These are phyloP conservation scores for Kluyveromyces sp. DNA, from an alignment of 1,139 yeast species.

Conservation along the genomic window DNA sequence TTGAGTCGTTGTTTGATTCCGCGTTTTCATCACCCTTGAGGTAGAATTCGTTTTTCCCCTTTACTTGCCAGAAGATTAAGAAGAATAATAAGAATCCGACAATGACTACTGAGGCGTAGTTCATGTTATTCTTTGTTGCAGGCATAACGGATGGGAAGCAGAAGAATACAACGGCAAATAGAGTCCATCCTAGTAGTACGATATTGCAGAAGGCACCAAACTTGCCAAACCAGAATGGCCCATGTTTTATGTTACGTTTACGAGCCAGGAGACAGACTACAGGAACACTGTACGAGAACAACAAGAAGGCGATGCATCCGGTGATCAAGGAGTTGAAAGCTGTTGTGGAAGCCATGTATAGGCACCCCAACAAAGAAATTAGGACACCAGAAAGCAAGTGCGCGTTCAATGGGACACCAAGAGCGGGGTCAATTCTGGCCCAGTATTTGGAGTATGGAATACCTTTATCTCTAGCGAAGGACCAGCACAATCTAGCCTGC, in stretches of 20 bases:
- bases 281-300: slow-evolving; percentile 45
- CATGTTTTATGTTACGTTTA: slow-evolving; percentile 57
- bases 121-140: slow-evolving; percentile 54
- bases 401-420: slow-evolving; percentile 47
- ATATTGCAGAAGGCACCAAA: slow-evolving; percentile 51
- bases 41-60: slow-evolving; percentile 35
- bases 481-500: slow-evolving; percentile 73
- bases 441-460: slow-evolving; percentile 43
- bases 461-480: slow-evolving; percentile 63
- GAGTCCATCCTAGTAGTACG: slow-evolving; percentile 50
- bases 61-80: slow-evolving; percentile 45
- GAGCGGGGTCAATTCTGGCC: slow-evolving; percentile 39
- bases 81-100: slow-evolving; percentile 49
- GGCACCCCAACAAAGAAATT: slow-evolving; percentile 42
- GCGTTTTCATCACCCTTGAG: slow-evolving; percentile 17
- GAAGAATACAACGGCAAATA: slow-evolving; percentile 54
- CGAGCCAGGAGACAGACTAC: slow-evolving; percentile 44
- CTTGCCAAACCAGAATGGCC: slow-evolving; percentile 65
- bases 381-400: slow-evolving; percentile 44
- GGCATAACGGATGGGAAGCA: slow-evolving; percentile 65
- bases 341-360: slow-evolving; percentile 47
- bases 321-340: slow-evolving; percentile 52
- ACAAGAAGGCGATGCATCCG: slow-evolving; percentile 46
- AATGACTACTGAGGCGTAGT: slow-evolving; percentile 62
- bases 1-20: background rate